These are phyloP conservation scores for Cyathus striatus DNA, from an alignment of 768 basidiomycete genomes.

Conservation along the genomic window DNA sequence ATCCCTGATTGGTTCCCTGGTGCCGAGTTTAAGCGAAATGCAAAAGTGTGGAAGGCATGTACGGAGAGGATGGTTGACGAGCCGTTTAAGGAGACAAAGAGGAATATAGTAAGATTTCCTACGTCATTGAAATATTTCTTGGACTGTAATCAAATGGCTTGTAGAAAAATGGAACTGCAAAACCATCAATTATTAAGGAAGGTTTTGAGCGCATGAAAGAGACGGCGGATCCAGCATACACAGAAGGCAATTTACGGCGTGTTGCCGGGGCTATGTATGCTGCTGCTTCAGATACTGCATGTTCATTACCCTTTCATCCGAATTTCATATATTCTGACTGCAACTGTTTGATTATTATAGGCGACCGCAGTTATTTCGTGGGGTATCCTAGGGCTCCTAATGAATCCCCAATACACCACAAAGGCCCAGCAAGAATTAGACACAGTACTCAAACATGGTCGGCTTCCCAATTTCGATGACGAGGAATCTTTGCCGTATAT, in stretches of 20 bases:
- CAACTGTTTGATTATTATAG: not conserved
- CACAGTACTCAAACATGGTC: slow-evolving; percentile 15
- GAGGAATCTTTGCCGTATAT: slow-evolving; percentile 22
- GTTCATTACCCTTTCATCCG: not conserved
- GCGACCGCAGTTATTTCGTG: slow-evolving; percentile 7
- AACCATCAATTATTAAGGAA: slow-evolving; percentile 15
- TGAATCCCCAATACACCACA: slow-evolving; percentile 17
- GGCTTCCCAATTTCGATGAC: slow-evolving; percentile 25
- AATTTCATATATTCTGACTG: too few relatives aligned
- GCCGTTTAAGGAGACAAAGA: slow-evolving; percentile 1
- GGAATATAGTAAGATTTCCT: not conserved
- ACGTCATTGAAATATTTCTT: too few relatives aligned
- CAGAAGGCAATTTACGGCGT: slow-evolving; percentile 14
- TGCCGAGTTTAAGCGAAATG: slow-evolving; percentile 23
- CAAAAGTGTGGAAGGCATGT: slow-evolving; percentile 14
- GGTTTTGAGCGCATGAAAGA: slow-evolving; percentile 13
- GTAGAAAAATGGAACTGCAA: slow-evolving; percentile 12
- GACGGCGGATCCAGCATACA: slow-evolving; percentile 5
- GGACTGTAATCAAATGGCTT: not conserved
- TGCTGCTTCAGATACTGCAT: slow-evolving; percentile 23
- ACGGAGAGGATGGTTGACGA: not conserved
- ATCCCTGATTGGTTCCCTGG: slow-evolving; percentile 25
- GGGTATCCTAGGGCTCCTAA: slow-evolving; percentile 23
- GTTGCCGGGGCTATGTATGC: slow-evolving; percentile 19
- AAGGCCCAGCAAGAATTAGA: slow-evolving; percentile 27